Percentiles rank a stretch among this genome's conserved stretches.
Evolutionary conservation across 129 eudicot genomes (phyloP).

Genomic region (Centaurea solstitialis): DNA sequence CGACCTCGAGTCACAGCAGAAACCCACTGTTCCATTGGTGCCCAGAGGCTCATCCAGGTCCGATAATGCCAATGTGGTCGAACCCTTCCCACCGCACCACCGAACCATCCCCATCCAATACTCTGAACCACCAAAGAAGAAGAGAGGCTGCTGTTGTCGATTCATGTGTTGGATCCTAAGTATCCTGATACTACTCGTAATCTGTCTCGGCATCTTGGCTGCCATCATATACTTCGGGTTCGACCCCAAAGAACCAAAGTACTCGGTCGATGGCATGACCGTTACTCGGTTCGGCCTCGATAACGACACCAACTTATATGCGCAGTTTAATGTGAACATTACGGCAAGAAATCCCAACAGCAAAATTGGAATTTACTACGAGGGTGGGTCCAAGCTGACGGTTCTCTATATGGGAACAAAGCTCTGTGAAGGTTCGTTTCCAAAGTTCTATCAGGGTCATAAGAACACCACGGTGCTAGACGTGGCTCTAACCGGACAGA

Average conservation of each 20-base stretch:
- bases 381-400: slow-evolving; percentile 8
- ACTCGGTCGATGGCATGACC: slow-evolving; percentile 50
- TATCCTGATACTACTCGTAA: slow-evolving; percentile 29
- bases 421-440: slow-evolving; percentile 62
- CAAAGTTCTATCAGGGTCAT: slow-evolving; percentile 69
- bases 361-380: slow-evolving; percentile 6
- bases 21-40: slow-evolving; percentile 46
- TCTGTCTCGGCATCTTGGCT: slow-evolving; percentile 39
- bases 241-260: slow-evolving; percentile 57
- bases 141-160: slow-evolving; percentile 33
- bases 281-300: slow-evolving; percentile 40
- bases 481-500: slow-evolving; percentile 36
- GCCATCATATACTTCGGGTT: slow-evolving; percentile 55
- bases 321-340: slow-evolving; percentile 26
- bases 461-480: slow-evolving; percentile 50
- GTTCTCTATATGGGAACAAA: slow-evolving; percentile 26
- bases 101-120: slow-evolving; percentile 40
- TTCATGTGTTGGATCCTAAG: slow-evolving; percentile 51
- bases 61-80: slow-evolving; percentile 9
- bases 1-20: slow-evolving; percentile 38
- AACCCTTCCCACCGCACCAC: slow-evolving; percentile 9
- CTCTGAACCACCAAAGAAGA: slow-evolving; percentile 42
- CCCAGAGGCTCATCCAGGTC: slow-evolving; percentile 38
- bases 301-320: slow-evolving; percentile 45
- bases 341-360: not conserved